Evolutionary conservation across 441 rosid species (phyloP), one percentile per base, ranked within the genome.

Genomic region (Euphorbia schlechtendalii): DNA sequence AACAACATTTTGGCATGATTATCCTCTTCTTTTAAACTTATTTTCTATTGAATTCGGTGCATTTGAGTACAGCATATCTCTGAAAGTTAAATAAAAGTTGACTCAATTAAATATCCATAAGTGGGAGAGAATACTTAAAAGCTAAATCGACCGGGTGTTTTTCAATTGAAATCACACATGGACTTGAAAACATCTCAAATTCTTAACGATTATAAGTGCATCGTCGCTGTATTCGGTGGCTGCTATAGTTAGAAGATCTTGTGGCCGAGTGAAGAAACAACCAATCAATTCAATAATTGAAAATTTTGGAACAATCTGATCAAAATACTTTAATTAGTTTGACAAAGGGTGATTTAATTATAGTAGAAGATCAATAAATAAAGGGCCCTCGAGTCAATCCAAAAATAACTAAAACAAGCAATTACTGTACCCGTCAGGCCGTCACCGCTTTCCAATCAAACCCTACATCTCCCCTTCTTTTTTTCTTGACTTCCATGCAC

Each of bases 321-420:
- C 5, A 55, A 28, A 25, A 12, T 20, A 36, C 51, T 25, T 34
- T 34, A 34, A 34, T 34, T 32, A 20, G 5, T 30, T 59, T 57
- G 56, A 49, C 49, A 61, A 65, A 46, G 30, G 55, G 30, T 27
- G 4, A 27, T 27, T 8, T 54, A 38, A 59, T 60, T 18, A 66
- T 45, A 24, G 12, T 56, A 11, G 15, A 72, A 54, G 20, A 59
- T 49, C 17, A 36, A 34, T 34, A 34, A 34, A 34, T 34, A 34
- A 34, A 34, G 40, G 40, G 70, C 71, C 86, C 95, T 89, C 89
- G 93, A 89, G 96, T 86, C 95, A 86, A 89, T 87, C 85, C 95
- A 83, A 88, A 76, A 77, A 75, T 55, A 65, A 75, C 43, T 61
- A 62, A 38, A 66, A 43, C 32, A 43, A 56, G 87, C 85, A 85